phyloP scores from a whole-genome alignment of 805 yeast species.

The Metschnikowia gelsemii region DNA sequence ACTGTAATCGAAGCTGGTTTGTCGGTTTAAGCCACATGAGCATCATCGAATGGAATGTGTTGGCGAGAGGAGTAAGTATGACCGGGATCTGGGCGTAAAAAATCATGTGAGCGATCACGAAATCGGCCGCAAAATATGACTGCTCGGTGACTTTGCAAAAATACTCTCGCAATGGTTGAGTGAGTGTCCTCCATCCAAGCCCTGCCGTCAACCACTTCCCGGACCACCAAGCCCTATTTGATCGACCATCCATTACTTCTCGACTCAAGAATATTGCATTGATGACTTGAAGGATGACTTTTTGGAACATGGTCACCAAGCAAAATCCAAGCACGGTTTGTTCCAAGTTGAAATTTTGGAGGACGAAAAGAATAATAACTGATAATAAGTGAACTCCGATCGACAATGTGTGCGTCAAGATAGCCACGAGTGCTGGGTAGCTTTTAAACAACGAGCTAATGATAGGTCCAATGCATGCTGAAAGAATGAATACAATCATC shows the following conservation, averaged over 20 bases:
- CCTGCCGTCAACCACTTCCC: constrained; percentile 68
- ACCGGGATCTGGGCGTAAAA: constrained; percentile 60
- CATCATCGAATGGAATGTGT: constrained; percentile 64
- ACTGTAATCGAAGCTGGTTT: constrained; percentile 47
- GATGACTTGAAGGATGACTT: constrained; percentile 51
- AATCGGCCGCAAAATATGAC: constrained; percentile 67
- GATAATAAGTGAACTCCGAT: constrained; percentile 51
- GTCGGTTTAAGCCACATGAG: constrained; percentile 67
- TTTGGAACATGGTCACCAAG: constrained; percentile 54
- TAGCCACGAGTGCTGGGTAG: constrained; percentile 56
- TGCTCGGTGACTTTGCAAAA: constrained; percentile 63
- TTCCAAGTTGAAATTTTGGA: constrained; percentile 66
- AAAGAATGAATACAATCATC: constrained; percentile 41
- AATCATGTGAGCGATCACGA: constrained; percentile 56
- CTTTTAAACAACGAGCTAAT: constrained; percentile 41
- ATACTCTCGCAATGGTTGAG: constrained; percentile 66
- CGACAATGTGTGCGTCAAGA: constrained; percentile 18
- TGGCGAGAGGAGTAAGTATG: constrained; percentile 60
- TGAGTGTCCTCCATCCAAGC: constrained; percentile 57
- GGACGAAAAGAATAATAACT: constrained; percentile 57
- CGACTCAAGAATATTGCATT: constrained; percentile 54
- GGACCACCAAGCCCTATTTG: constrained; percentile 64
- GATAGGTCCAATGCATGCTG: constrained; percentile 52
- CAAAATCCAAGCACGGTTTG: constrained; percentile 62
- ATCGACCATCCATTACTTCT: constrained; percentile 58